Percentiles rank a stretch among this genome's conserved stretches.
These are phyloP conservation scores for Penicillium taxi DNA, from an alignment of 495 filamentous ascomycete genomes.

Conservation along the genomic window DNA sequence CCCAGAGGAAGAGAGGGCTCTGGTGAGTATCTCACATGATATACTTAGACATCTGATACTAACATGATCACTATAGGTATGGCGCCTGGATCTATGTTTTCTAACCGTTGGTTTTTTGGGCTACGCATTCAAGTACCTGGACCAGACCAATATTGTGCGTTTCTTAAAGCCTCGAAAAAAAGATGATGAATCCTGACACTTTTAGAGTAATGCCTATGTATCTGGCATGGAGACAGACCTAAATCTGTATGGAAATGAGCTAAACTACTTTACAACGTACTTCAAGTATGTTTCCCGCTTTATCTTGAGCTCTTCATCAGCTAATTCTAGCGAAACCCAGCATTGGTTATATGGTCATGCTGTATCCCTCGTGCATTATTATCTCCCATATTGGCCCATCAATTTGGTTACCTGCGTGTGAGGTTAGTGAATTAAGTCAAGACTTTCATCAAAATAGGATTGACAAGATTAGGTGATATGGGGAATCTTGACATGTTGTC, in stretches of 20 bases:
- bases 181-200: neutral
- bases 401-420: constrained; percentile 14
- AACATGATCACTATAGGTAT: constrained; percentile 1
- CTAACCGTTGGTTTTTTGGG: constrained; percentile 12
- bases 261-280: constrained; percentile 34
- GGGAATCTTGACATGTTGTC: constrained; percentile 12
- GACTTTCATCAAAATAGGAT: too few species aligned
- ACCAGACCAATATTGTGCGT: constrained; percentile 14
- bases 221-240: constrained; percentile 14
- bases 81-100: constrained; percentile 12
- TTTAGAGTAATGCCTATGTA: constrained; percentile 18
- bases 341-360: constrained; percentile 16
- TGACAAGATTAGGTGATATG: constrained; percentile 11
- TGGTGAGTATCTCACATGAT: too few species aligned
- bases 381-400: constrained; percentile 12
- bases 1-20: too few species aligned
- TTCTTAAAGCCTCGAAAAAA: neutral
- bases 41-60: too few species aligned
- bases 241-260: constrained; percentile 34
- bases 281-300: constrained; percentile 15
- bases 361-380: constrained; percentile 14
- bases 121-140: constrained; percentile 15
- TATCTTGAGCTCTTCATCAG: neutral
- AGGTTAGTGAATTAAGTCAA: constrained; percentile 3
- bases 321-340: neutral